phyloP scores from a whole-genome alignment of 2,329 filamentous ascomycete genomes.

The Aspergillus proliferans region DNA sequence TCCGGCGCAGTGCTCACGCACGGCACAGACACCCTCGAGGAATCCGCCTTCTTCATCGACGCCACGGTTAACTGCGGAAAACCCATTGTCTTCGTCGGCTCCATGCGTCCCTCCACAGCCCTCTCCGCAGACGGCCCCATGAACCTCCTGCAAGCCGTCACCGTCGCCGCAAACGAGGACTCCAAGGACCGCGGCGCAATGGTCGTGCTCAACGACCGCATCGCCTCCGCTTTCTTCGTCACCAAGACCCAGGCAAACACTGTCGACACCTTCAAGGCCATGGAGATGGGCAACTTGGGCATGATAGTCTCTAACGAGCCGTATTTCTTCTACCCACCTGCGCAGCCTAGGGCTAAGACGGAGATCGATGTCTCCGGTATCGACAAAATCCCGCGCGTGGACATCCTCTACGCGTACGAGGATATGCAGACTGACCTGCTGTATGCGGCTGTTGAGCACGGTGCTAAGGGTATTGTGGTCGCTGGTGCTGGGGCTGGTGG shows the following conservation, averaged over 20 bases:
- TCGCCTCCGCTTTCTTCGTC: constrained; percentile 52
- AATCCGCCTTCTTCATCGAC: constrained; percentile 59
- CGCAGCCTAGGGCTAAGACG: constrained; percentile 42
- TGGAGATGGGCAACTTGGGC: constrained; percentile 54
- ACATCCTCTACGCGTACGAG: constrained; percentile 22
- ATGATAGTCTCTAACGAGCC: constrained; percentile 54
- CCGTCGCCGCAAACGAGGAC: constrained; percentile 44
- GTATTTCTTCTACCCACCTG: constrained; percentile 54
- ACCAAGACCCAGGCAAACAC: constrained; percentile 59
- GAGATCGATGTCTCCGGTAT: constrained; percentile 11
- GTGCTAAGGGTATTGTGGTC: constrained; percentile 21
- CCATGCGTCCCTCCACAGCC: constrained; percentile 59
- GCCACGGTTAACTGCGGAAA: constrained; percentile 52
- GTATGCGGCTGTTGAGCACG: constrained; percentile 15
- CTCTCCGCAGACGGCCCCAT: constrained; percentile 58
- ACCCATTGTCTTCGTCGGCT: constrained; percentile 55
- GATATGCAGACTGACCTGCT: constrained; percentile 21
- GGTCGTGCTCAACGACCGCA: constrained; percentile 58
- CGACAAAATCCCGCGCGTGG: constrained; percentile 17
- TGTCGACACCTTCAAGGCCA: constrained; percentile 56
- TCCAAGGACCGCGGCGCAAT: constrained; percentile 51
- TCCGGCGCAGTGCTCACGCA: constrained; percentile 47
- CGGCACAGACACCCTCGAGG: constrained; percentile 60
- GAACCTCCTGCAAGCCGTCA: constrained; percentile 57
- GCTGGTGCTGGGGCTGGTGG: constrained; percentile 19